These are phyloP conservation scores for Colletotrichum spaethianum DNA, from an alignment of 2,329 filamentous ascomycete genomes.

Conservation along the genomic window DNA sequence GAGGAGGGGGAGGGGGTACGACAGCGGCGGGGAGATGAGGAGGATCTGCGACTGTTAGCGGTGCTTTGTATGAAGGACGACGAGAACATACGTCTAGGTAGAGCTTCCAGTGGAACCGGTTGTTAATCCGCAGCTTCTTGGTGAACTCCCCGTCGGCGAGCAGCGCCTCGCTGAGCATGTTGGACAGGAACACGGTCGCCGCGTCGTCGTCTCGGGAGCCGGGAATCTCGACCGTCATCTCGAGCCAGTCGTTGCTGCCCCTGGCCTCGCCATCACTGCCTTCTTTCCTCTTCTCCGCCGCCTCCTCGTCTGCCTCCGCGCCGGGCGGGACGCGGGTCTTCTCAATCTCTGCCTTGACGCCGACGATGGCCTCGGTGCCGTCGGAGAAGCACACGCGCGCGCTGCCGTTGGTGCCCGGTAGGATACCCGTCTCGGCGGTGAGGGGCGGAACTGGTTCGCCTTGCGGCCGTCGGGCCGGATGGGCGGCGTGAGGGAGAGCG, in stretches of 20 bases:
- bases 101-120: slow-evolving; percentile 94
- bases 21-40: slow-evolving; percentile 91
- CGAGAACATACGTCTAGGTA: slow-evolving; percentile 85
- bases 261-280: slow-evolving; percentile 51
- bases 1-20: slow-evolving; percentile 92
- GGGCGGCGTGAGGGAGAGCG: slow-evolving; percentile 84
- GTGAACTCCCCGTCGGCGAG: slow-evolving; percentile 79
- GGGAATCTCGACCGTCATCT: slow-evolving; percentile 92
- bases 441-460: slow-evolving; percentile 89
- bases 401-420: slow-evolving; percentile 92
- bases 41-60: slow-evolving; percentile 74
- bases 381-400: slow-evolving; percentile 95
- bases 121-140: slow-evolving; percentile 87
- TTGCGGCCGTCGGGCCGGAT: slow-evolving; percentile 90
- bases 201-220: slow-evolving; percentile 93
- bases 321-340: slow-evolving; percentile 64
- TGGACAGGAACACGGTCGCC: slow-evolving; percentile 86
- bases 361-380: slow-evolving; percentile 95
- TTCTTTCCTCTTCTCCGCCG: slow-evolving; percentile 45
- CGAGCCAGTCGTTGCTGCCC: slow-evolving; percentile 81
- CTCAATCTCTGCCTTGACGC: slow-evolving; percentile 95
- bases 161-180: slow-evolving; percentile 91
- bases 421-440: slow-evolving; percentile 89
- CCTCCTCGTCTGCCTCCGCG: slow-evolving; percentile 56
- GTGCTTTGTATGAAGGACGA: neutral